Percentiles rank a stretch among this genome's conserved stretches.
These are phyloP conservation scores for Diaporthe velutina DNA, from an alignment of 2,329 filamentous ascomycete species.

Conservation along the genomic window DNA sequence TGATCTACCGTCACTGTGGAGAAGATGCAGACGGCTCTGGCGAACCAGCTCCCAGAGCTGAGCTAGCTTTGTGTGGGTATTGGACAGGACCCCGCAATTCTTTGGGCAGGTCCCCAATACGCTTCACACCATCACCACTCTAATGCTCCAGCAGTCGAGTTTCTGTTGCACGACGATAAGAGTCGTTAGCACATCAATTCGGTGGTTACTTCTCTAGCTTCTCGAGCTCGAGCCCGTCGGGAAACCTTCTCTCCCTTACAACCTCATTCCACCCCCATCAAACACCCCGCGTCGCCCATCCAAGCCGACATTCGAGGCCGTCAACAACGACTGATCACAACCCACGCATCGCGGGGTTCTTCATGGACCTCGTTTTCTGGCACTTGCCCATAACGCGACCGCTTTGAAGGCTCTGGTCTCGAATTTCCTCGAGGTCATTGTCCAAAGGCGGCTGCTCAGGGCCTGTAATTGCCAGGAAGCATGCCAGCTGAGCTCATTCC, in stretches of 20 bases:
- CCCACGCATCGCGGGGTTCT: constrained; percentile 45
- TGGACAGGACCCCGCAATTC: constrained; percentile 35
- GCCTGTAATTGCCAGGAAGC: constrained; percentile 46
- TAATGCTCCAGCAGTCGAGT: constrained; percentile 29
- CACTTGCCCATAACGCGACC: constrained; percentile 65
- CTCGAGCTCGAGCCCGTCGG: constrained; percentile 28
- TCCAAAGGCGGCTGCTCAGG: constrained; percentile 57
- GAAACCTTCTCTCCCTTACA: constrained; percentile 10
- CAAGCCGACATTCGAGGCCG: constrained; percentile 4
- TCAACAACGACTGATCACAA: constrained; percentile 35
- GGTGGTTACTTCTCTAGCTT: constrained; percentile 22
- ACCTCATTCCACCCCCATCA: constrained; percentile 23
- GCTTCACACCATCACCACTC: constrained; percentile 35
- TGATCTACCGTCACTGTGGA: constrained; percentile 34
- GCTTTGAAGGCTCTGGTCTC: constrained; percentile 71
- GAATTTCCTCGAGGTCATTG: constrained; percentile 58
- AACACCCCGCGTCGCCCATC: neutral
- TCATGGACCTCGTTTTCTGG: constrained; percentile 55
- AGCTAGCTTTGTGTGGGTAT: constrained; percentile 30
- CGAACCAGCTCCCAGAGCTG: constrained; percentile 33
- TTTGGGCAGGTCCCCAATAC: constrained; percentile 25
- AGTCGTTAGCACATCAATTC: constrained; percentile 35
- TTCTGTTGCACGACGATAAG: constrained; percentile 33
- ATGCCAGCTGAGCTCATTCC: constrained; percentile 56
- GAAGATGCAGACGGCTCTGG: constrained; percentile 13